phyloP scores from a whole-genome alignment of 805 yeast species.

The Ogataea nakhonphanomensis region DNA sequence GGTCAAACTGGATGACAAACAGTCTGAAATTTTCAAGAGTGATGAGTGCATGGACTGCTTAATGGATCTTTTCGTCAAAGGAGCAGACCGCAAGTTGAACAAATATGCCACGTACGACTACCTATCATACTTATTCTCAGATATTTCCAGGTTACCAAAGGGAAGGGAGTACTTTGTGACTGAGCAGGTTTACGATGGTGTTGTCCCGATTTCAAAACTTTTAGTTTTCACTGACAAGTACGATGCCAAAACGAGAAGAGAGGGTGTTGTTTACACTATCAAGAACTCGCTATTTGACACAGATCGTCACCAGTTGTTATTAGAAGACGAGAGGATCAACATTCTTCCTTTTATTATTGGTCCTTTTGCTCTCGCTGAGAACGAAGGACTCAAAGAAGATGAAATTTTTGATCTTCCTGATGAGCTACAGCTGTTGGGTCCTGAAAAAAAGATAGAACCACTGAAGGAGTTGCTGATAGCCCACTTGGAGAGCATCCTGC shows the following conservation, averaged over 20 bases:
- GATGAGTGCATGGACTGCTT: slow-evolving; percentile 66
- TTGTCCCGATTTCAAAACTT: slow-evolving; percentile 77
- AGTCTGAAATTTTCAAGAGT: slow-evolving; percentile 53
- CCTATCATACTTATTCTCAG: slow-evolving; percentile 85
- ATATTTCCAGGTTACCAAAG: slow-evolving; percentile 67
- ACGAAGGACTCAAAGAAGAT: slow-evolving; percentile 63
- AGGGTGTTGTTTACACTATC: slow-evolving; percentile 89
- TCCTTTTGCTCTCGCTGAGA: slow-evolving; percentile 70
- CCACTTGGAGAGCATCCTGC: slow-evolving; percentile 75
- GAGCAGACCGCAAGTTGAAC: slow-evolving; percentile 68
- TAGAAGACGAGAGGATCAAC: slow-evolving; percentile 62
- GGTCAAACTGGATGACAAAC: slow-evolving; percentile 33
- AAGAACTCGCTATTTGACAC: slow-evolving; percentile 86
- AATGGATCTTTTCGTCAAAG: slow-evolving; percentile 87
- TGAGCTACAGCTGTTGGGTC: slow-evolving; percentile 74
- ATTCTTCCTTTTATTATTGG: slow-evolving; percentile 76
- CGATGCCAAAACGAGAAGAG: slow-evolving; percentile 76
- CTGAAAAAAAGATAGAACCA: slow-evolving; percentile 76
- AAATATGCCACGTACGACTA: slow-evolving; percentile 75
- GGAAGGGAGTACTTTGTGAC: slow-evolving; percentile 80
- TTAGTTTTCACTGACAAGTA: slow-evolving; percentile 80
- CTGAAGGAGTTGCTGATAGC: slow-evolving; percentile 57
- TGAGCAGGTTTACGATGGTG: slow-evolving; percentile 67
- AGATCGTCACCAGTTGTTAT: slow-evolving; percentile 56
- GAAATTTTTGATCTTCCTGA: slow-evolving; percentile 88